Conservation (phyloP, 2,329 filamentous ascomycete species). For the Parasarocladium wereldwijsianum region DNA sequence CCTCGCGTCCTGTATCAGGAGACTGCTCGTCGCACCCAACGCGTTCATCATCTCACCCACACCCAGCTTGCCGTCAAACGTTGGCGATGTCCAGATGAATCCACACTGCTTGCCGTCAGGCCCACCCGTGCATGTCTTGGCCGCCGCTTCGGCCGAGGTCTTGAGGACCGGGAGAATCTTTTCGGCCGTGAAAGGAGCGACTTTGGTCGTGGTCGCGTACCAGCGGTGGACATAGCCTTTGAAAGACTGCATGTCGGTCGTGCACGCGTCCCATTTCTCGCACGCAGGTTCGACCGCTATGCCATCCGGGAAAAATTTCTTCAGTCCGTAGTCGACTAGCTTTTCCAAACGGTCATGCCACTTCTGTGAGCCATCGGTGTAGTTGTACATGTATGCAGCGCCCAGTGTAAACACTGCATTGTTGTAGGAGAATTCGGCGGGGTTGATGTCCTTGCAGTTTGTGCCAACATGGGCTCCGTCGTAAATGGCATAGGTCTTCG, state of each 20-base stretch:
- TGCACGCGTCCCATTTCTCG: constrained; percentile 42
- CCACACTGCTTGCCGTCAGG: constrained; percentile 44
- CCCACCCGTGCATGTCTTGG: constrained; percentile 47
- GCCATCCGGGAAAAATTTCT: constrained; percentile 37
- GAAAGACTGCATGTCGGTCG: constrained; percentile 58
- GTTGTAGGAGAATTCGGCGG: constrained; percentile 46
- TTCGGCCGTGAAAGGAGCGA: constrained; percentile 44
- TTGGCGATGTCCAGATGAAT: constrained; percentile 38
- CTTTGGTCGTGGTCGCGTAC: constrained; percentile 42
- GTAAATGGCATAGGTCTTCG: constrained; percentile 40
- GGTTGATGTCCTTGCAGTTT: constrained; percentile 40
- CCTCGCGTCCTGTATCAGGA: constrained; percentile 23
- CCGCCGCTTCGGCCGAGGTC: constrained; percentile 43
- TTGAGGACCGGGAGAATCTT: constrained; percentile 42
- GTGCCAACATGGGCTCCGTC: constrained; percentile 38
- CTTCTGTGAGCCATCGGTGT: constrained; percentile 27
- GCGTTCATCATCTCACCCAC: constrained; percentile 43
- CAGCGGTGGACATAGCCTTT: constrained; percentile 56
- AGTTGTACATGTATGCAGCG: constrained; percentile 50
- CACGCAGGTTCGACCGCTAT: constrained; percentile 49
- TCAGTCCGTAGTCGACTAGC: constrained; percentile 20
- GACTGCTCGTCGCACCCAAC: constrained; percentile 33
- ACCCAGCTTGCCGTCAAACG: constrained; percentile 34
- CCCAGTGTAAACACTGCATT: constrained; percentile 43
- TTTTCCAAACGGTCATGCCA: constrained; percentile 37